Conservation (phyloP, 768 basidiomycete genomes). For the Podaxis carcinomalis region DNA sequence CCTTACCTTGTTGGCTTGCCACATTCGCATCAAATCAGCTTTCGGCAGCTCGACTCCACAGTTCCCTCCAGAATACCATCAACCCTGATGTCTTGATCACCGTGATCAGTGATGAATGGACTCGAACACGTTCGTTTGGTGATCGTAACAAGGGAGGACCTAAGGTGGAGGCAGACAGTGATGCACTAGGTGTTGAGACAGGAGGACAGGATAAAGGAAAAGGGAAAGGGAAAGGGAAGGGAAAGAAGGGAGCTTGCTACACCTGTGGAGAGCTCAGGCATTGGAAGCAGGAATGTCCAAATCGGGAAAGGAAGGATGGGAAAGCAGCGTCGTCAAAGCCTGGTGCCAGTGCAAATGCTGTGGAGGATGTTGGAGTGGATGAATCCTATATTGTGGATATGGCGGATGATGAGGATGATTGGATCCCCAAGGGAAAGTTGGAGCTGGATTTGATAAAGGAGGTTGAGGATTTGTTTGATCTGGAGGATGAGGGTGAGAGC, state of each 20-base stretch:
- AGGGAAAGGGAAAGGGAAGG: constrained; percentile 8
- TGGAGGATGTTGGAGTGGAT: not conserved
- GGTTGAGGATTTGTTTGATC: not conserved
- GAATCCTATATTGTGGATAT: not conserved
- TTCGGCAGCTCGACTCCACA: constrained; percentile 17
- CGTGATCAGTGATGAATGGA: constrained; percentile 25
- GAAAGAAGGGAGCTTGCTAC: constrained; percentile 17
- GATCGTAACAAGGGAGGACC: not conserved
- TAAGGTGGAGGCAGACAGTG: constrained; percentile 14
- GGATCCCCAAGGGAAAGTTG: not conserved
- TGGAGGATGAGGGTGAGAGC: not conserved
- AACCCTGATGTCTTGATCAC: constrained; percentile 19
- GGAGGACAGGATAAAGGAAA: constrained; percentile 1
- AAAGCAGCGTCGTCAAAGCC: not conserved
- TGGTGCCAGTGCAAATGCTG: not conserved
- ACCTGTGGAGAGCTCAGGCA: constrained; percentile 24
- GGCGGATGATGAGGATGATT: too few relatives aligned
- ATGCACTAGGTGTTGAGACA: constrained; percentile 15
- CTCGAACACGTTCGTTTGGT: constrained; percentile 10
- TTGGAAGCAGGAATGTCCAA: constrained; percentile 20
- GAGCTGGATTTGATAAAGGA: not conserved
- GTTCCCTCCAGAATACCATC: constrained; percentile 9
- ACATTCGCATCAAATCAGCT: constrained; percentile 24
- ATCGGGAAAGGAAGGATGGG: constrained; percentile 18
- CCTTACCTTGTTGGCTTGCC: constrained; percentile 23